Conservation (phyloP, 176 grass and related monocot species). For the Oryza brachyantha region DNA sequence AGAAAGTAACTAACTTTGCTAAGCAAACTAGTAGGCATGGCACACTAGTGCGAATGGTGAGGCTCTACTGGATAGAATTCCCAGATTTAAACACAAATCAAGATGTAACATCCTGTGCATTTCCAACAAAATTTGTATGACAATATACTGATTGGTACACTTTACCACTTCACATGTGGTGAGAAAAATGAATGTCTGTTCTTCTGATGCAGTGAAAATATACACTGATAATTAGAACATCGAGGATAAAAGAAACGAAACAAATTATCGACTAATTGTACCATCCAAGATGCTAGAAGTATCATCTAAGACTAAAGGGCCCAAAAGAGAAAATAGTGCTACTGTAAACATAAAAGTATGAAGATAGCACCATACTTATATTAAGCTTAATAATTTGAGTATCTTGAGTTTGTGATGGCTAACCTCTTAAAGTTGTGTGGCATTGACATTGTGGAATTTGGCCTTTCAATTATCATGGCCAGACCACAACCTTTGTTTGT, state of each 20-base stretch:
- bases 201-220: background rate
- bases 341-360: background rate
- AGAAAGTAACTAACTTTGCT: background rate
- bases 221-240: background rate
- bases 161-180: background rate
- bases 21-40: background rate
- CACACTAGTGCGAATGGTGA: background rate
- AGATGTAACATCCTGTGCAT: background rate
- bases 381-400: background rate
- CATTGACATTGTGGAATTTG: background rate
- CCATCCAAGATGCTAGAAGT: background rate
- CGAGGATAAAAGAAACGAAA: background rate
- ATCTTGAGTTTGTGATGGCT: constrained; percentile 14
- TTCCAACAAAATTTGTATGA: background rate
- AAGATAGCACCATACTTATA: background rate
- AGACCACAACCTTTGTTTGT: background rate
- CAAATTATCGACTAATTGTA: background rate
- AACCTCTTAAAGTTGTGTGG: constrained; percentile 5
- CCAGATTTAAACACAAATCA: background rate
- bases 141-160: background rate
- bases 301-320: background rate
- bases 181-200: background rate
- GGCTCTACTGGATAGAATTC: background rate
- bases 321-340: background rate
- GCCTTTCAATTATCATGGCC: background rate